phyloP scores from a whole-genome alignment of 805 yeast species.

The Kregervanrija fluxuum region DNA sequence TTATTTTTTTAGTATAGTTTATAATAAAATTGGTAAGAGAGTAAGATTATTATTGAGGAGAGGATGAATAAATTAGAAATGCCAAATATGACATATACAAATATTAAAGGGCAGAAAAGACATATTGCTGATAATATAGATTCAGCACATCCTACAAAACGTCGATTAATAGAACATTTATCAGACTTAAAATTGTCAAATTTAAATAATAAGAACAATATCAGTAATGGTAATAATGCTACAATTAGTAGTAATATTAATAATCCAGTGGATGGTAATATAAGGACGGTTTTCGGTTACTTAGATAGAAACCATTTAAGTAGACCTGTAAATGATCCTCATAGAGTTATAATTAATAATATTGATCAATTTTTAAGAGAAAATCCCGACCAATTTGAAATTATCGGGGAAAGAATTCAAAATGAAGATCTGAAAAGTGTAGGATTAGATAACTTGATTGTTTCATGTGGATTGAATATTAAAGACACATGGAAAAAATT shows the following conservation, averaged over 20 bases:
- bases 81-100: no score
- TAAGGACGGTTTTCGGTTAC: conserved; percentile 6
- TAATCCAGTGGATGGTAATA: neutral
- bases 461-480: conserved; percentile 8
- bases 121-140: neutral
- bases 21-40: no score
- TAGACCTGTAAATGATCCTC: conserved; percentile 6
- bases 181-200: no score
- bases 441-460: conserved; percentile 10
- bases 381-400: conserved; percentile 13
- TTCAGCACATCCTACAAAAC: conserved; percentile 5
- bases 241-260: no score
- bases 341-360: conserved; percentile 12
- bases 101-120: no score
- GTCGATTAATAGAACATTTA: conserved; percentile 10
- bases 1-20: no score
- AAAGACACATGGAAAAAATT: conserved; percentile 9
- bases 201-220: no score
- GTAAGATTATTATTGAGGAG: no score
- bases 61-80: no score
- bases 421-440: conserved; percentile 7
- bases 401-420: conserved; percentile 7
- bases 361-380: conserved; percentile 18
- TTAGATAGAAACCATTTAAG: conserved; percentile 5
- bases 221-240: no score